Base-by-base conservation (phyloP, 2,329 filamentous ascomycete species). In the Claviceps monticola region DNA sequence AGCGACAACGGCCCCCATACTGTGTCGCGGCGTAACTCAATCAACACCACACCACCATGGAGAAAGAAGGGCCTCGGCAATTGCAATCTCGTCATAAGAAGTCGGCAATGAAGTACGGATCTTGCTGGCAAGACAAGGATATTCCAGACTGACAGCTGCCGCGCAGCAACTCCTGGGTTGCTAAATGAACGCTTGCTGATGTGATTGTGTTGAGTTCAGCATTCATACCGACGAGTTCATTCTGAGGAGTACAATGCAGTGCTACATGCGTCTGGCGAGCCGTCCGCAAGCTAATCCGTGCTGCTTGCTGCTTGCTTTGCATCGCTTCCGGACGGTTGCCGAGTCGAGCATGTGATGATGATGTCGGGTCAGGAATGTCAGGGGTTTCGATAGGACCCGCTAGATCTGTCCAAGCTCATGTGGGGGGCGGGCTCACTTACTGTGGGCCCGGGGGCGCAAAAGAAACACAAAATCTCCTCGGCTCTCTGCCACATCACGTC, bases 1-100 rank as follows among this genome's bases (percentile, higher is more conserved):
- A 44, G 75, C 71, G 54, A 71, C 58, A 46, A 71, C 62, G 54
- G 74, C 63, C 61, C 67, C 67, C 68, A 72, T 70, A 57, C 60
- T 68, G 48, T 66, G 60, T 64, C 61, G 64, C 66, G 62, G 63
- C 62, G 41, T 50, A 47, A 49, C n/a, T 45, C 57, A 55, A 60
- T 62, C 61, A 62, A 61, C 61, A 59, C 58, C 62, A 43, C 45
- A 46, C 45, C 26, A 42, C 39, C 44, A 48, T 51, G 41, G 36
- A 51, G 44, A 54, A 21, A 6, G 42, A 42, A 29, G 42, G 36
- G 47, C 21, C 46, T n/a, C 14, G 23, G n/a, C n/a, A 21, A 21
- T 39, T 42, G 29, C 8, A 34, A 36, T 45, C 14, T 19, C 19
- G 43, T 50, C 49, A 43, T 46, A 17, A 37, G 8, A 41, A 19